A percentile compares a stretch with the other conserved stretches of the same genome.
These are phyloP conservation scores for Xylaria nigripes DNA, from an alignment of 495 filamentous ascomycete genomes.

Conservation along the genomic window DNA sequence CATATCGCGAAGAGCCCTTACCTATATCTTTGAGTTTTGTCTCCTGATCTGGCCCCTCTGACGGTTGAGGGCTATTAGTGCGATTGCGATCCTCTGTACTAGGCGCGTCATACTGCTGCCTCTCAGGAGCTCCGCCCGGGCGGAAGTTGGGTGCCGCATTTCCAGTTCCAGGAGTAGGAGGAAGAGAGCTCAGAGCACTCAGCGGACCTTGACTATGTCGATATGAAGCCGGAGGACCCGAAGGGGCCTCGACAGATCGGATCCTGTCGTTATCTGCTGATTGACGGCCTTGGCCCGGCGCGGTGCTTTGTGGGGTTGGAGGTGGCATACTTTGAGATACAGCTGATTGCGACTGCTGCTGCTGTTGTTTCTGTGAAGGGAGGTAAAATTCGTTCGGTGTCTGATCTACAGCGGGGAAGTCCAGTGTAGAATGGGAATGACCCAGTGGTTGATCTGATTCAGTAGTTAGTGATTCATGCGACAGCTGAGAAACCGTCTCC, in stretches of 20 bases:
- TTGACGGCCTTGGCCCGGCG: slow-evolving; percentile 35
- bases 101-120: slow-evolving; percentile 32
- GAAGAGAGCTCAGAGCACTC: slow-evolving; percentile 32
- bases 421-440: slow-evolving; percentile 34
- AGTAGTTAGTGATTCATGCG: slow-evolving; percentile 49
- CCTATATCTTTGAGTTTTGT: slow-evolving; percentile 57
- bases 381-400: slow-evolving; percentile 29
- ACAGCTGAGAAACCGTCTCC: slow-evolving; percentile 51
- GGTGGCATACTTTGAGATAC: slow-evolving; percentile 39
- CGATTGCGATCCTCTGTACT: slow-evolving; percentile 44
- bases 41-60: slow-evolving; percentile 46
- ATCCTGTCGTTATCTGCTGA: slow-evolving; percentile 38
- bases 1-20: slow-evolving; percentile 33
- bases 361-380: slow-evolving; percentile 30
- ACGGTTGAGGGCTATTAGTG: slow-evolving; percentile 54
- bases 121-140: slow-evolving; percentile 26
- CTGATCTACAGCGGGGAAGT: slow-evolving; percentile 30
- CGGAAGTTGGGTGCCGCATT: slow-evolving; percentile 32
- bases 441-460: slow-evolving; percentile 32
- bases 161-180: slow-evolving; percentile 31
- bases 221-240: slow-evolving; percentile 41
- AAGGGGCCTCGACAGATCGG: slow-evolving; percentile 36
- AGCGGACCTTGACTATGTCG: slow-evolving; percentile 40
- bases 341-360: slow-evolving; percentile 17
- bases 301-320: slow-evolving; percentile 41